Percentiles rank a stretch among this genome's conserved stretches.
Evolutionary conservation across 163 green algal genomes (phyloP).

Genomic region (Coccomyxa subellipsoidea): DNA sequence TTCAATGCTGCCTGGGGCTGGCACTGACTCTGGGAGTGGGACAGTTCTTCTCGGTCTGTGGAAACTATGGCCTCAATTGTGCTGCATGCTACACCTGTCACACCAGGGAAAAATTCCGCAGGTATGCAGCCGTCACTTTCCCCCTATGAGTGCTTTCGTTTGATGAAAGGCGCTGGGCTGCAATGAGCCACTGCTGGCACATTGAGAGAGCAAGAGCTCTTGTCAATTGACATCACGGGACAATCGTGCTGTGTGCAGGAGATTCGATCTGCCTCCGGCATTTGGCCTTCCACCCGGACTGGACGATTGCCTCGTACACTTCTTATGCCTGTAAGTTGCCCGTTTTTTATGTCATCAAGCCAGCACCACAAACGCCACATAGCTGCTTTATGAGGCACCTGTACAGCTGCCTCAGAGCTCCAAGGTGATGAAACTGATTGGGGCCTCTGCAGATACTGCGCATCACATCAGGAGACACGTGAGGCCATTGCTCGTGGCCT

Average conservation of each 20-base stretch:
- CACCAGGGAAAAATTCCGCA: constrained; percentile 36
- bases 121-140: neutral
- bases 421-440: too few relatives aligned
- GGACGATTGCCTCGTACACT: constrained; percentile 48
- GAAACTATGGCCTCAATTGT: constrained; percentile 44
- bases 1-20: neutral
- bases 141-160: too few relatives aligned
- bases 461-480: constrained; percentile 30
- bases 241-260: constrained; percentile 17
- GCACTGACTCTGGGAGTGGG: neutral
- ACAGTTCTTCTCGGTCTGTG: constrained; percentile 26
- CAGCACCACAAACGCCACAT: too few relatives aligned
- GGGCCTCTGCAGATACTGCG: neutral
- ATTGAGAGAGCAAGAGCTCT: too few relatives aligned
- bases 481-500: constrained; percentile 38
- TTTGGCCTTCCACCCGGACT: constrained; percentile 44
- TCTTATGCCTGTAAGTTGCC: constrained; percentile 40
- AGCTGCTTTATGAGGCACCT: neutral
- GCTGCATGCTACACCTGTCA: constrained; percentile 49
- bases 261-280: constrained; percentile 42
- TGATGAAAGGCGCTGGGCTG: neutral
- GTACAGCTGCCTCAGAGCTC: neutral
- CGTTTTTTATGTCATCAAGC: neutral
- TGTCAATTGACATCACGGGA: too few relatives aligned
- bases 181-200: too few relatives aligned